Base-by-base conservation (phyloP, 108 stramenopile species). In the Pseudonitzschia delicatissima region DNA sequence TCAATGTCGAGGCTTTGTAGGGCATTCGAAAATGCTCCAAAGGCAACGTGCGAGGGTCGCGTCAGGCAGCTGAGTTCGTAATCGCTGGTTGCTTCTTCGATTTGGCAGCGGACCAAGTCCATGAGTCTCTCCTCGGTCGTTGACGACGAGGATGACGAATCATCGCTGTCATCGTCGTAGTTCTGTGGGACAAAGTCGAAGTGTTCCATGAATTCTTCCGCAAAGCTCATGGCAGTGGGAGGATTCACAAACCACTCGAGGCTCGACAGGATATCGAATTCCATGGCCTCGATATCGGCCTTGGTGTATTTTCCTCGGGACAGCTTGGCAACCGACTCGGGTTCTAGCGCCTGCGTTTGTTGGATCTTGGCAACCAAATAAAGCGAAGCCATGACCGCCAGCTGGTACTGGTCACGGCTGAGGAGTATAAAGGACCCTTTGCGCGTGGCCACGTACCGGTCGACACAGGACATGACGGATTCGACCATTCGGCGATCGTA, bases 301-400 rank as follows among this genome's bases (percentile, higher is more conserved):
- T 74, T 65, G 13, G 39, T 69, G 61, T 82, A 87, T 47, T 66
- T 72, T 20, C 86, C 86, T 9, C 78, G 74, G 53, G 82, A 83
- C 7, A 87, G 66, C 0, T 71, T 73, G 26, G 84, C 73, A 13
- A 90, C 59, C 11, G 86, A 52, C 17, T 73, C 37, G 9, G 87
- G 72, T 55, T 84, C 70, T 53, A 87, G 64, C 1, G 76, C 85
- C 26, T 79, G 51, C 29, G 65, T 60, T 67, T 88, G 83, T 55
- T 82, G 62, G 23, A 88, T 82, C 71, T 92, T 92, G 57, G 84
- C 80, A 21, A 86, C 82, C 28, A 79, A 77, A 82, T 84, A 92
- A 27, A 87, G 80, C 15, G 71, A 21, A 5, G 84, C 69, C 74
- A 92, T 78, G 62, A 79, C 79, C 7, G 80, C 90, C 28, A 91